Base-by-base conservation (phyloP, 495 filamentous ascomycete species). In the Emericellopsis terricola region DNA sequence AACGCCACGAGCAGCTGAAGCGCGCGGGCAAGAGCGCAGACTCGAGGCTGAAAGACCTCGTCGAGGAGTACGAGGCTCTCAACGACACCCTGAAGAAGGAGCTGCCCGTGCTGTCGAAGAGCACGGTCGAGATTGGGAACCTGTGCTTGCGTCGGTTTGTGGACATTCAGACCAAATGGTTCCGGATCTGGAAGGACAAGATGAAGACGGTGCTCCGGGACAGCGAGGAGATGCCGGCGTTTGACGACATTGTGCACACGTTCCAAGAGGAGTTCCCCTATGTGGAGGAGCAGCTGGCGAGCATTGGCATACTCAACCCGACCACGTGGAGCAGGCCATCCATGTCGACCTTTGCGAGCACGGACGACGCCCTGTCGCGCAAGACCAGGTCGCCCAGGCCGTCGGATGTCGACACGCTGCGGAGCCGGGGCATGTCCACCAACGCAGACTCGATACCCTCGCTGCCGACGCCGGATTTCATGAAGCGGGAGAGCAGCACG, bases 11-110 rank as follows among this genome's bases (percentile, higher is more conserved):
- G 29, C 48, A 55, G 29, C 58, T 64, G 31, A 85, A 76, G 47
- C 81, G 81, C 23, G 67, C 75, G 27, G 79, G 79, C 19, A 81
- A 89, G 44, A 81, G 77, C 34, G 63, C 76, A 7, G 84, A 92
- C 46, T 79, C 79, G 48, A 86, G 85, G 45, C 77, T 81, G 0
- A 57, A 65, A 1, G 83, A 92, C 34, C 71, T 79, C 30, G 81
- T 78, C 4, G 81, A 92, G 39, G 77, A 85, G 47, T 96, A 89
- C 48, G 62, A 76, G 33, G 84, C 84, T 6, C 61, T 96, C 33
- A 96, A 94, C 43, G 81, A 94, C 20, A 78, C 84, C 0, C 59
- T 96, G 38, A 94, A 93, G 51, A 76, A 86, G 28, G 87, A 96
- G 44, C 64, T 99, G 17, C 89, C 89, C 8, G 80, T 76, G 45